These are phyloP conservation scores for Magnaporthiopsis poae DNA, from an alignment of 2,329 filamentous ascomycete genomes.

Conservation along the genomic window DNA sequence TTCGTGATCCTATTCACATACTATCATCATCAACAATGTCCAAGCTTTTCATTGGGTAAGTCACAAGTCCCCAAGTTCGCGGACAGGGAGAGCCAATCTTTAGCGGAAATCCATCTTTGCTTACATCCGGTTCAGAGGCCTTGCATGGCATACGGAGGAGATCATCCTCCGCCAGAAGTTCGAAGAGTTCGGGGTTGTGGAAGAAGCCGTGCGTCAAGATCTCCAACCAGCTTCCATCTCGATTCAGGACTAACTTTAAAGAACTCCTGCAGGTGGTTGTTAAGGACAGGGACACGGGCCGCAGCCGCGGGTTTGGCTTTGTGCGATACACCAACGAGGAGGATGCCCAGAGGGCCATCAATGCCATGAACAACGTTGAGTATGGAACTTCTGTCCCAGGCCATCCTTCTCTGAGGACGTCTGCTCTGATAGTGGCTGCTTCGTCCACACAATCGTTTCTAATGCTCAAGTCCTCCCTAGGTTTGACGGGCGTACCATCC, in stretches of 20 bases:
- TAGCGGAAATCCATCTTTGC: neutral
- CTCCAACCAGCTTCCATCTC: neutral
- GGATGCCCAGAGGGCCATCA: slow-evolving; percentile 68
- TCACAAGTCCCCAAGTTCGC: slow-evolving; percentile 28
- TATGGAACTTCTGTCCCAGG: slow-evolving; percentile 36
- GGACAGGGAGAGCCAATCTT: neutral
- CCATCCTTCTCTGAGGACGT: slow-evolving; percentile 5
- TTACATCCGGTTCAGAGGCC: slow-evolving; percentile 56
- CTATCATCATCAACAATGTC: slow-evolving; percentile 49
- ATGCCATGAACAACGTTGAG: slow-evolving; percentile 81
- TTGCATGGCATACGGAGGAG: slow-evolving; percentile 97
- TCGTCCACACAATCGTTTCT: neutral
- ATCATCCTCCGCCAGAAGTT: slow-evolving; percentile 79
- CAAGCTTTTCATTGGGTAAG: slow-evolving; percentile 91
- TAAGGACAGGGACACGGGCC: slow-evolving; percentile 91
- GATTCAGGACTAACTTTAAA: neutral
- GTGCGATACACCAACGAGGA: slow-evolving; percentile 73
- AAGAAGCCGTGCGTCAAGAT: slow-evolving; percentile 74
- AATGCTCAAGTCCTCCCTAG: slow-evolving; percentile 34
- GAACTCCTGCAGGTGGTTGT: slow-evolving; percentile 67
- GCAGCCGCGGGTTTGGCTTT: slow-evolving; percentile 95
- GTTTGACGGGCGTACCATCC: slow-evolving; percentile 88
- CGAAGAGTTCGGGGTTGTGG: slow-evolving; percentile 78
- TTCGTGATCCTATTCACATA: neutral
- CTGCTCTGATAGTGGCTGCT: neutral